Conservation (phyloP, 148 eudicot species). For the Heliamphora exappendiculata region DNA sequence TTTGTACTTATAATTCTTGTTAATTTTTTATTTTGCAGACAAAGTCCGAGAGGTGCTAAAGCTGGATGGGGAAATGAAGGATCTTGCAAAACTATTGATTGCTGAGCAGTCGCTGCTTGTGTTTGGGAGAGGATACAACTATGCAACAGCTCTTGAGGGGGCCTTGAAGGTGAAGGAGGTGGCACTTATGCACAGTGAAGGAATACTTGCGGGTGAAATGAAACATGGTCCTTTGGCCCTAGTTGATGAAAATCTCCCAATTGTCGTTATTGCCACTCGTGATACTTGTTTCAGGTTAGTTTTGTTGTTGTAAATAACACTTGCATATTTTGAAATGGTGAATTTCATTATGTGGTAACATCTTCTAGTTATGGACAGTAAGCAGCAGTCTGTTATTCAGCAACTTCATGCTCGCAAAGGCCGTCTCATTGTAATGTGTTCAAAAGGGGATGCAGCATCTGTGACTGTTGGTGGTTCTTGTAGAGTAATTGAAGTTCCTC, state of each 20-base stretch:
- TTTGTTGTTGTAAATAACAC: neutral
- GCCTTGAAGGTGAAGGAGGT: constrained; percentile 98
- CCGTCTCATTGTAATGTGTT: constrained; percentile 83
- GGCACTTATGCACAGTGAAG: constrained; percentile 97
- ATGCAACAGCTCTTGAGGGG: constrained; percentile 97
- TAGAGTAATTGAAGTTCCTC: constrained; percentile 90
- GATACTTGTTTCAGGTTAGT: constrained; percentile 86
- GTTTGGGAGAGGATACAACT: constrained; percentile 97
- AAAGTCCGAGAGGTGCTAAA: constrained; percentile 79
- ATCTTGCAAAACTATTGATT: constrained; percentile 68
- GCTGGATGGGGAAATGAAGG: constrained; percentile 90
- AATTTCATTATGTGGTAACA: constrained; percentile 9
- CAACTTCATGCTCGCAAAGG: constrained; percentile 98
- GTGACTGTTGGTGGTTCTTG: constrained; percentile 68
- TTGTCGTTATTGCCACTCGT: constrained; percentile 85
- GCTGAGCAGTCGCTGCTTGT: constrained; percentile 93
- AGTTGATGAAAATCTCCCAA: constrained; percentile 90
- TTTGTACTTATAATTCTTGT: neutral
- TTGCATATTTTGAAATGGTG: neutral
- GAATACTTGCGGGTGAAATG: constrained; percentile 99
- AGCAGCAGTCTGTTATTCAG: constrained; percentile 97
- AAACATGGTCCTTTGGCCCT: constrained; percentile 96
- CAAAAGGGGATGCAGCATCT: constrained; percentile 70
- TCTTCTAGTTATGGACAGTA: constrained; percentile 41
- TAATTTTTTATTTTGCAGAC: constrained; percentile 33